Evolutionary conservation across 129 eudicot species (phyloP), one percentile per base, ranked within the genome.

Genomic region (Smallanthus sonchifolius): DNA sequence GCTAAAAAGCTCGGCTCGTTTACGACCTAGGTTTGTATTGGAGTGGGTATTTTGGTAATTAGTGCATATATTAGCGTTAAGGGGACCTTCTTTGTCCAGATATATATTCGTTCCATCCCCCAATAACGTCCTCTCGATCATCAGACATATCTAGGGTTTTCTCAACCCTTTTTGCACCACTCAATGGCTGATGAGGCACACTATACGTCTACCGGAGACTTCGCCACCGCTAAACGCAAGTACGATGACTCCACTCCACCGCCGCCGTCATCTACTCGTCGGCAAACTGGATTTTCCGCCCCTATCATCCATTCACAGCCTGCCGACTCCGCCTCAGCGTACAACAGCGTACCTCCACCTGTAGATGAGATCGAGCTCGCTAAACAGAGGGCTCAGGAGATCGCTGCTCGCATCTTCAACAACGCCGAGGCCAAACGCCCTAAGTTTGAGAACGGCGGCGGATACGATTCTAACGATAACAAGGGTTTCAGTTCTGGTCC

Each of bases 361-460:
- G 67, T 78, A 11, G 92, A 84, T 20, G 90, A 83, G 56, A 77
- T 89, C 87, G 83, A 89, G 76, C 78, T 87, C 60, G 90, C 96
- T 3, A 87, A 87, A 80, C 90, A 87, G 80, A 72, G 42, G 68
- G 85, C 89, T 11, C 92, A 87, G 75, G 86, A 84, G 80, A 82
- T 93, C 70, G 98, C 98, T 10, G 88, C 91, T 43, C 85, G 92
- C 37, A 37, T 88, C 28, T 79, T 86, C 48, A 87, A 72, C 65
- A 80, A 51, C 77, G 87, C 89, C 8, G 98, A 89, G 16, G 88
- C 96, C 1, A 93, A 93, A 65, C 88, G 97, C 4, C 88, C 97
- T 44, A 88, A 87, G 83, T 85, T 86, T 60, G 98, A 93, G 11
- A 88, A 90, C 70, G 91, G 86, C 14, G 93, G 88, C 0, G 96